phyloP scores from a whole-genome alignment of 805 yeast species.

The Teunomyces pallodes region DNA sequence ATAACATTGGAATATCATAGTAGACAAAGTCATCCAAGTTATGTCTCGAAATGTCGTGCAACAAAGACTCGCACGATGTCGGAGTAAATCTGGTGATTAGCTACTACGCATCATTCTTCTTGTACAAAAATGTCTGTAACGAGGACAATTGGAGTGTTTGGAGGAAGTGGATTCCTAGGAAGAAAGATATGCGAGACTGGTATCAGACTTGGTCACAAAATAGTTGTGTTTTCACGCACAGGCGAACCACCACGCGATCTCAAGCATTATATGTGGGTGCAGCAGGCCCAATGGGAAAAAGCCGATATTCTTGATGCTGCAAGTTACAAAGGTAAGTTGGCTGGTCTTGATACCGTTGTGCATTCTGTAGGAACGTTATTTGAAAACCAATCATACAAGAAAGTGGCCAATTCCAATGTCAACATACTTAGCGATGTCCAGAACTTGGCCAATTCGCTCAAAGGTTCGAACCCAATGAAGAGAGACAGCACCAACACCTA shows the following conservation, averaged over 20 bases:
- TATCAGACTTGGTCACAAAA: slow-evolving; percentile 57
- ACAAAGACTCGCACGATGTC: background rate
- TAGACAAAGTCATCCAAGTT: too few relatives aligned
- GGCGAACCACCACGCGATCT: slow-evolving; percentile 42
- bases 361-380: slow-evolving; percentile 79
- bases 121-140: slow-evolving; percentile 8
- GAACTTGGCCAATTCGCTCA: slow-evolving; percentile 28
- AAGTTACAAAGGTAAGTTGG: slow-evolving; percentile 49
- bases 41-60: background rate
- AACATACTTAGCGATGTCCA: slow-evolving; percentile 32
- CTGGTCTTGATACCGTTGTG: slow-evolving; percentile 63
- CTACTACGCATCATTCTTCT: background rate
- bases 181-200: slow-evolving; percentile 66
- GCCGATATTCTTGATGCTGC: slow-evolving; percentile 69
- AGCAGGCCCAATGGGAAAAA: slow-evolving; percentile 59
- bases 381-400: slow-evolving; percentile 69
- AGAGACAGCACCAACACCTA: slow-evolving; percentile 48
- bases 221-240: slow-evolving; percentile 66
- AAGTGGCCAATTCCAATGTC: slow-evolving; percentile 42
- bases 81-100: background rate
- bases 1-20: too few relatives aligned
- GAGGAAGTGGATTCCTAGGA: slow-evolving; percentile 87
- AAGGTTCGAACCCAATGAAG: slow-evolving; percentile 64
- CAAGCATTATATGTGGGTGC: slow-evolving; percentile 49
- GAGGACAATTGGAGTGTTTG: slow-evolving; percentile 61